These are phyloP conservation scores for Paraphaeosphaeria sporulosa DNA, from an alignment of 2,329 filamentous ascomycete species.

Conservation along the genomic window DNA sequence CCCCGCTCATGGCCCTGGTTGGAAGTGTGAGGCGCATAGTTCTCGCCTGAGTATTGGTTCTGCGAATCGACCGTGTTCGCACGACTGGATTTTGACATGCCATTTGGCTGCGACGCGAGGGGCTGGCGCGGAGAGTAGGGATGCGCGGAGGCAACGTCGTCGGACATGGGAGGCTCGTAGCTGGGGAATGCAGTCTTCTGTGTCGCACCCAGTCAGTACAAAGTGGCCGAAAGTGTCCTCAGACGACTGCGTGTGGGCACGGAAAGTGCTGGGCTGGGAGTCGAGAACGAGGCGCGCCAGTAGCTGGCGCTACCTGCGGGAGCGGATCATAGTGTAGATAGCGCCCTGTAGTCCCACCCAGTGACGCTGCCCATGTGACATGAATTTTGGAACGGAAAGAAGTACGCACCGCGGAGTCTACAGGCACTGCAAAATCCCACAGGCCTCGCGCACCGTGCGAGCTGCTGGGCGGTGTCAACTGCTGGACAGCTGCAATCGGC, in stretches of 20 bases:
- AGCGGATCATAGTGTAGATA: constrained; percentile 31
- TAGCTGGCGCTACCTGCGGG: constrained; percentile 32
- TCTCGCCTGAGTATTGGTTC: constrained; percentile 33
- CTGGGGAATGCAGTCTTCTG: constrained; percentile 40
- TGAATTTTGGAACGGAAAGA: constrained; percentile 13
- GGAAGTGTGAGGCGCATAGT: constrained; percentile 40
- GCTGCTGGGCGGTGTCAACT: constrained; percentile 51
- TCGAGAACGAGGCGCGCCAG: constrained; percentile 12
- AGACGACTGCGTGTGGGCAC: constrained; percentile 2
- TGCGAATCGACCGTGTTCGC: constrained; percentile 42
- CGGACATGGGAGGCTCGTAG: constrained; percentile 46
- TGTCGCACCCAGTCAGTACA: constrained; percentile 30
- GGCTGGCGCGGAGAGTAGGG: constrained; percentile 40
- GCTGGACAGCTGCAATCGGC: constrained; percentile 37
- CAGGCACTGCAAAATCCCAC: constrained; percentile 51
- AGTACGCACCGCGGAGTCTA: constrained; percentile 46
- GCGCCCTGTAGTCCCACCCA: constrained; percentile 21
- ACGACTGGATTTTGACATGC: constrained; percentile 38
- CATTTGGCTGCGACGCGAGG: constrained; percentile 45
- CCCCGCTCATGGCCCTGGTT: constrained; percentile 46
- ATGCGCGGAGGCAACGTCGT: constrained; percentile 38
- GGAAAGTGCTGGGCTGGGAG: constrained; percentile 1
- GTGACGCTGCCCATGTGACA: constrained; percentile 25
- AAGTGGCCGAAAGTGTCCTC: constrained; percentile 5
- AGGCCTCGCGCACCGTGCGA: constrained; percentile 47